Evolutionary conservation across 208 protist species (phyloP).

Genomic region (Acanthamoeba royreba): DNA sequence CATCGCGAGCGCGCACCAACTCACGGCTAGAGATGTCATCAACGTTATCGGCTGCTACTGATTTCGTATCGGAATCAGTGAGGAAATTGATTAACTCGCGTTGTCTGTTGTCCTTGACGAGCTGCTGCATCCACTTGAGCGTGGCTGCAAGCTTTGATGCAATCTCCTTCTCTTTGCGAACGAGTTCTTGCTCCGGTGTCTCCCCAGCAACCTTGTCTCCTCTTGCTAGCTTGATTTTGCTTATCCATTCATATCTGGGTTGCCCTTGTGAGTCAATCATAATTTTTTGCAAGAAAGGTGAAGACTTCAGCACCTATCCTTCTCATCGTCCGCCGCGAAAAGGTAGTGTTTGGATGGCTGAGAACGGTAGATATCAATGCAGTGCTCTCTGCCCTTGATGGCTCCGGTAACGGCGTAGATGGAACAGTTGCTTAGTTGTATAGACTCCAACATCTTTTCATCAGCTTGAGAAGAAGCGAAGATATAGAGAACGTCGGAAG

Average conservation of each 20-base stretch:
- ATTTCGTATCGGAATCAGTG: not conserved
- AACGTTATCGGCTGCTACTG: not conserved
- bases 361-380: not conserved
- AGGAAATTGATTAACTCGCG: not conserved
- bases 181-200: not conserved
- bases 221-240: not conserved
- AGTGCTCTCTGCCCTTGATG: constrained; percentile 11
- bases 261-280: too few relatives aligned
- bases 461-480: not conserved
- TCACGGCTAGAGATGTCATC: not conserved
- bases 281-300: too few relatives aligned
- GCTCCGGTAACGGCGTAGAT: not conserved
- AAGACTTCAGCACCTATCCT: too few relatives aligned
- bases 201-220: not conserved
- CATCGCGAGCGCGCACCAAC: not conserved
- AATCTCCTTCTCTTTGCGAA: not conserved
- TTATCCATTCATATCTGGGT: not conserved
- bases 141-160: not conserved
- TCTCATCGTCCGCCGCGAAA: not conserved
- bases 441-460: not conserved
- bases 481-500: not conserved
- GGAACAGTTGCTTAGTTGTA: constrained; percentile 9
- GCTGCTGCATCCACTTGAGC: not conserved
- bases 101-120: not conserved
- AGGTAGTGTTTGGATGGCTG: constrained; percentile 30